Conservation (phyloP, 2,329 filamentous ascomycete species). For the Ascochyta koolunga region DNA sequence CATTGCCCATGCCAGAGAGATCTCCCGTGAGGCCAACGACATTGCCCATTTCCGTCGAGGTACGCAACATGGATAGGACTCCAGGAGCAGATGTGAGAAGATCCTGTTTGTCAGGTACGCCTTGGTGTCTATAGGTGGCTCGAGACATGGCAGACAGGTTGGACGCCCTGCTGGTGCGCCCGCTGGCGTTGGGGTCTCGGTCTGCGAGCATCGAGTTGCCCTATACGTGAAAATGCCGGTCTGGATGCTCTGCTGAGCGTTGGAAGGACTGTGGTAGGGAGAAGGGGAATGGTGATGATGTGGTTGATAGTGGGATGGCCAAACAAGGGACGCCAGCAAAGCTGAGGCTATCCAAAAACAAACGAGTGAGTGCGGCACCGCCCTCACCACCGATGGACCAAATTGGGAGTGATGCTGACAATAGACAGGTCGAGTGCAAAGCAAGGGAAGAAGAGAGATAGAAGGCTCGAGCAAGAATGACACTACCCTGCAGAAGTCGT, state of each 20-base stretch:
- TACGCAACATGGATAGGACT: constrained; percentile 58
- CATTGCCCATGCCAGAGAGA: constrained; percentile 46
- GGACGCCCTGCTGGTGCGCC: constrained; percentile 56
- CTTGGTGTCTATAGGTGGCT: constrained; percentile 36
- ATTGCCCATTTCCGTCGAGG: constrained; percentile 56
- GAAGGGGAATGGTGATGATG: constrained; percentile 20
- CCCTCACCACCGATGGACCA: constrained; percentile 19
- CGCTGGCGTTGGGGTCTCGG: constrained; percentile 52
- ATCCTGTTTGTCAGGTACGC: constrained; percentile 36
- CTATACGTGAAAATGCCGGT: background rate
- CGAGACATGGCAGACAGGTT: constrained; percentile 51
- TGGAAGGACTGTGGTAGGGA: constrained; percentile 7
- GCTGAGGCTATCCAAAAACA: constrained; percentile 29
- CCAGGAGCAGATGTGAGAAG: constrained; percentile 46
- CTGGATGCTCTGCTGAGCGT: background rate
- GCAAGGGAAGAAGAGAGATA: background rate
- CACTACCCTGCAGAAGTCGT: background rate
- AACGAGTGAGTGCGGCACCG: constrained; percentile 22
- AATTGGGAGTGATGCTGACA: constrained; percentile 25
- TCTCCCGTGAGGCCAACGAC: constrained; percentile 49
- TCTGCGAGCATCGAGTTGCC: constrained; percentile 52
- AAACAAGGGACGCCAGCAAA: constrained; percentile 26
- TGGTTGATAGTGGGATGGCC: constrained; percentile 24
- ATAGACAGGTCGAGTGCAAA: constrained; percentile 10
- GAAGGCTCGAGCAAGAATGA: background rate